A percentile compares a stretch with the other conserved stretches of the same genome.
phyloP scores from a whole-genome alignment of 2,329 filamentous ascomycete species.

The Exophiala spinifera region DNA sequence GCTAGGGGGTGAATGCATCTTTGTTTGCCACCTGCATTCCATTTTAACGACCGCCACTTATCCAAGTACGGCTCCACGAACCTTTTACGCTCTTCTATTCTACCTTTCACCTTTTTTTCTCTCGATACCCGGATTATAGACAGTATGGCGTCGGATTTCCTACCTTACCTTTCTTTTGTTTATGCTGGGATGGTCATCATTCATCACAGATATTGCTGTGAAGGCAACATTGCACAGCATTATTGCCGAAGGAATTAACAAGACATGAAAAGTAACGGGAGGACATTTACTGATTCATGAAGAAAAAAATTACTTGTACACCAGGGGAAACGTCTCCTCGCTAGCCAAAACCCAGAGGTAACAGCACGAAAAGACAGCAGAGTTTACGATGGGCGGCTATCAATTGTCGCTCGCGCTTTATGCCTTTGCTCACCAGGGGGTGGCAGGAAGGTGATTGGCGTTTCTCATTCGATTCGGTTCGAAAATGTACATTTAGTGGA shows the following conservation, averaged over 20 bases:
- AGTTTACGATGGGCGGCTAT: neutral
- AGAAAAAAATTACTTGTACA: slow-evolving; percentile 1
- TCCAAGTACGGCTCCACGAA: slow-evolving; percentile 1
- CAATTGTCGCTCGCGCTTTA: neutral
- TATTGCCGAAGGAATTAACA: neutral
- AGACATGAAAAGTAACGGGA: neutral
- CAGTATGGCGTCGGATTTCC: slow-evolving; percentile 15
- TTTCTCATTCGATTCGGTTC: neutral
- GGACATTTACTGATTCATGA: neutral
- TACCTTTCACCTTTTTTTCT: slow-evolving; percentile 6
- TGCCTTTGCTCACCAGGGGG: neutral
- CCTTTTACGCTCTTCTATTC: neutral
- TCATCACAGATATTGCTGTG: neutral
- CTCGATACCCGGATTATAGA: slow-evolving; percentile 26
- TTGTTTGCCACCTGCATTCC: neutral
- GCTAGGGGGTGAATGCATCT: neutral
- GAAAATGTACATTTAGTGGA: neutral
- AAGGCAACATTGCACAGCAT: neutral
- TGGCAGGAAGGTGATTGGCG: neutral
- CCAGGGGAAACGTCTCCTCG: neutral
- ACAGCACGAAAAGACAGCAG: neutral
- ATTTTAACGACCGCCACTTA: neutral
- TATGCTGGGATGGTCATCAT: neutral
- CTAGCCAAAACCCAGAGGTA: neutral
- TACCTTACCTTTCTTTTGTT: neutral